Evolutionary conservation across 305 asterid genomes (phyloP).

Genomic region (Plantago lanceolata): DNA sequence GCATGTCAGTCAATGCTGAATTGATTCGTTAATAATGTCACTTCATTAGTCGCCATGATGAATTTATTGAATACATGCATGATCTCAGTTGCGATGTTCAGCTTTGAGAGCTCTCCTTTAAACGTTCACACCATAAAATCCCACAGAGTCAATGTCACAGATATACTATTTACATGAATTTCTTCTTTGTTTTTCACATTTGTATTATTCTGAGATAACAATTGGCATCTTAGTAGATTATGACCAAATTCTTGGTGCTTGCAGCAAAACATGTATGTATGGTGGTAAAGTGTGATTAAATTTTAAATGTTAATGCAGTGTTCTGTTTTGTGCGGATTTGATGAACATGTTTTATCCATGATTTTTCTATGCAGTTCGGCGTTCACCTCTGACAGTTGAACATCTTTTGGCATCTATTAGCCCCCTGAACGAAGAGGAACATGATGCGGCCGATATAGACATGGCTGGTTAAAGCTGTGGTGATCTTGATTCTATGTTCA

Average conservation of each 20-base stretch:
- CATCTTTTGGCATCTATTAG: conserved; percentile 60
- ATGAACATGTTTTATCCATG: not conserved
- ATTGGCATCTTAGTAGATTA: no score
- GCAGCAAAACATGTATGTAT: no score
- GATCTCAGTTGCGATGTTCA: not conserved
- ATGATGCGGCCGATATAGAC: conserved; percentile 36
- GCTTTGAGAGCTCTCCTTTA: not conserved
- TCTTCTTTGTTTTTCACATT: no score
- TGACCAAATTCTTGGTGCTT: no score
- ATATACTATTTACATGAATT: no score
- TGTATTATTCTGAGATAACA: no score
- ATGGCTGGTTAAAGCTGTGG: conserved; percentile 49
- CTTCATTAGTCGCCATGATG: not conserved
- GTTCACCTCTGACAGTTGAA: conserved; percentile 67
- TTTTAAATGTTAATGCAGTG: no score
- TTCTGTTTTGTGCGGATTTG: not conserved
- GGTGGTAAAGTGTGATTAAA: no score
- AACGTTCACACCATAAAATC: no score
- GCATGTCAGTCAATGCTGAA: not conserved
- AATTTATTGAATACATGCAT: no score
- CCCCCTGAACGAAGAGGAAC: conserved; percentile 24
- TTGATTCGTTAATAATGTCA: conserved; percentile 7
- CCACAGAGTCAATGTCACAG: no score
- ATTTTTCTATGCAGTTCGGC: conserved; percentile 47
- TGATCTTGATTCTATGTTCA: not conserved